Evolutionary conservation across 75 land plant genomes (phyloP), one percentile per base, ranked within the genome.

Genomic region (Isoetes taiwanensis): DNA sequence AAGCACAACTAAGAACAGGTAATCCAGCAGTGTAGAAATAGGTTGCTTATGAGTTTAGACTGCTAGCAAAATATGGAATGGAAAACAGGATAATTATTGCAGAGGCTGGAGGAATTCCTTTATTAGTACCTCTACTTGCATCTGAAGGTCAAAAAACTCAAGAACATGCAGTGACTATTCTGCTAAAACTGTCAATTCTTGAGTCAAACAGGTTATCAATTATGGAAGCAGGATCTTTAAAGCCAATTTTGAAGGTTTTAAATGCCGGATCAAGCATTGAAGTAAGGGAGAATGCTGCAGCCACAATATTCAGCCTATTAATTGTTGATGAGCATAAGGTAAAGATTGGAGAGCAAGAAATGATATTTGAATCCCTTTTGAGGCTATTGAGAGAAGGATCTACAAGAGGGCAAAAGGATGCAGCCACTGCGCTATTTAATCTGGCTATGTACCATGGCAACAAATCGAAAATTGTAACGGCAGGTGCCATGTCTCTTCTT

Each of bases 261-360:
- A 19, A 23, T 23, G 23, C 5, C 50, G 50, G 50, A 6, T 23
- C 4, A 6, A 46, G n/a, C 6, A n/a, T 8, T n/a, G 50, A 6
- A 23, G 50, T 23, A n/a, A 46, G 50, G 16, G 50, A 46, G 50
- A 46, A 46, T 46, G 50, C 50, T n/a, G 50, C 50, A 6, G 50
- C 50, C n/a, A 46, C 50, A 5, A 46, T 46, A 6, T 46, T 46
- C 50, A 46, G 50, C 50, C 19, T 46, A 23, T 46, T 23, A 6
- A 46, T 23, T 23, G 5, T n/a, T 6, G 50, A 46, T 19, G n/a
- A 46, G 4, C 16, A 46, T 23, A 46, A 46, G 23, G 50, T 46
- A 6, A 4, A 5, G 4, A 46, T 46, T 23, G 50, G 50, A n/a
- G 23, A n/a, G 25, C 16, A 46, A 16, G 50, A 23, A 6, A 5